phyloP scores from a whole-genome alignment of 1,139 yeast species.

The Suhomyces yuchorum region DNA sequence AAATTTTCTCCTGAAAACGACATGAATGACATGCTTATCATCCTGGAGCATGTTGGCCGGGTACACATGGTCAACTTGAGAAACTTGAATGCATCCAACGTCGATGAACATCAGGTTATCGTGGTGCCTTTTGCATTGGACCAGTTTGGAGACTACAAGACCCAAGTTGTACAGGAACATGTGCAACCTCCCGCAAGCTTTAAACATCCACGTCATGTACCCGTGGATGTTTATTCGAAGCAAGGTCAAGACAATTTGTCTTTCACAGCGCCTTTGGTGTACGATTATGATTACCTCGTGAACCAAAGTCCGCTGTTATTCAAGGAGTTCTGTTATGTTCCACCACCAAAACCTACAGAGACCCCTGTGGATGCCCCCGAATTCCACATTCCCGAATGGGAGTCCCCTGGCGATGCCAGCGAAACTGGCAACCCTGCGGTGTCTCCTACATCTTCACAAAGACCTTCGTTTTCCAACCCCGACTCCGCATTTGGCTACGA shows the following conservation, averaged over 20 bases:
- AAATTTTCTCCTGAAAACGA: slow-evolving; percentile 63
- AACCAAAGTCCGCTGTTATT: slow-evolving; percentile 42
- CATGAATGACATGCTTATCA: slow-evolving; percentile 70
- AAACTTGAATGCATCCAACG: slow-evolving; percentile 42
- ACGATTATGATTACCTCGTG: slow-evolving; percentile 46
- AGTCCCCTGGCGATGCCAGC: not conserved
- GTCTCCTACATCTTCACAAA: slow-evolving; percentile 20
- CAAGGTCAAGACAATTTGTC: slow-evolving; percentile 4
- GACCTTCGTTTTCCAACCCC: slow-evolving; percentile 17
- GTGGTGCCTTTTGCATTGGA: slow-evolving; percentile 52
- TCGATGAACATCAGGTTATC: slow-evolving; percentile 69
- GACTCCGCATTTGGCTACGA: slow-evolving; percentile 2
- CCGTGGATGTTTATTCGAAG: slow-evolving; percentile 19
- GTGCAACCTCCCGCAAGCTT: slow-evolving; percentile 7
- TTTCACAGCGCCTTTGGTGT: slow-evolving; percentile 47
- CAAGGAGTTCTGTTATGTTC: slow-evolving; percentile 38
- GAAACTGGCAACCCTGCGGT: slow-evolving; percentile 4
- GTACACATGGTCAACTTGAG: slow-evolving; percentile 83
- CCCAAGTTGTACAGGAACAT: not conserved
- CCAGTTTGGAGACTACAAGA: slow-evolving; percentile 38
- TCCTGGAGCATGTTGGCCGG: slow-evolving; percentile 84
- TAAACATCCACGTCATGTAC: not conserved
- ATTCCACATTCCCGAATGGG: slow-evolving; percentile 31
- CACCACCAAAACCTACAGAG: slow-evolving; percentile 23
- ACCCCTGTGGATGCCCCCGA: slow-evolving; percentile 20